These are phyloP conservation scores for Pleurotus sapidus DNA, from an alignment of 768 basidiomycete species.

Conservation along the genomic window DNA sequence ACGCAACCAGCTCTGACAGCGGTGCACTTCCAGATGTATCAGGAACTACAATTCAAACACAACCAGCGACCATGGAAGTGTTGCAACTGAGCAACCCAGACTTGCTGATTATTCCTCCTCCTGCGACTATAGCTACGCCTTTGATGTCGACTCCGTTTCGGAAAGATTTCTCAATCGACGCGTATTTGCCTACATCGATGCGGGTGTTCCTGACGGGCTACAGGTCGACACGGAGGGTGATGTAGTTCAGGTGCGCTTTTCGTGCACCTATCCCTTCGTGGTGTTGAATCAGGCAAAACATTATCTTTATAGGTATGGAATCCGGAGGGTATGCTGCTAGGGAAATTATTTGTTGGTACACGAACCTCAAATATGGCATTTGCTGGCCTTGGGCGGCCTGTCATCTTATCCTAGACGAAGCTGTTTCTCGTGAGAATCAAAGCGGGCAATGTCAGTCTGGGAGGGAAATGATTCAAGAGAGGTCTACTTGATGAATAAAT, in stretches of 20 bases:
- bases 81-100: no score
- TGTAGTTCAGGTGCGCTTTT: slow-evolving; percentile 48
- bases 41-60: slow-evolving; percentile 43
- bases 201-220: slow-evolving; percentile 66
- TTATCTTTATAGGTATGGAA: neutral
- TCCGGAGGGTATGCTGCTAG: slow-evolving; percentile 50
- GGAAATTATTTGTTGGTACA: slow-evolving; percentile 58
- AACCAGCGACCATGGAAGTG: slow-evolving; percentile 66
- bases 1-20: slow-evolving; percentile 44
- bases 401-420: slow-evolving; percentile 45
- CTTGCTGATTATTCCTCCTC: no score
- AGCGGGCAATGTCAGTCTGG: slow-evolving; percentile 19
- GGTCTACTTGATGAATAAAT: no score
- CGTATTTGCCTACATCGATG: slow-evolving; percentile 64
- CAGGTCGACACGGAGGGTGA: slow-evolving; percentile 64
- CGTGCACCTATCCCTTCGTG: neutral
- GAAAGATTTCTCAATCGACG: slow-evolving; percentile 57
- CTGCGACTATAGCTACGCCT: slow-evolving; percentile 49
- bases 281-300: neutral
- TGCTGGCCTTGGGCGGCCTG: slow-evolving; percentile 35
- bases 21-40: slow-evolving; percentile 41
- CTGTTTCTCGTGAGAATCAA: slow-evolving; percentile 45
- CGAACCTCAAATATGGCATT: slow-evolving; percentile 45
- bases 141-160: slow-evolving; percentile 57
- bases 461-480: neutral